phyloP scores from a whole-genome alignment of 2,329 filamentous ascomycete genomes.

The Thelonectria rubi region DNA sequence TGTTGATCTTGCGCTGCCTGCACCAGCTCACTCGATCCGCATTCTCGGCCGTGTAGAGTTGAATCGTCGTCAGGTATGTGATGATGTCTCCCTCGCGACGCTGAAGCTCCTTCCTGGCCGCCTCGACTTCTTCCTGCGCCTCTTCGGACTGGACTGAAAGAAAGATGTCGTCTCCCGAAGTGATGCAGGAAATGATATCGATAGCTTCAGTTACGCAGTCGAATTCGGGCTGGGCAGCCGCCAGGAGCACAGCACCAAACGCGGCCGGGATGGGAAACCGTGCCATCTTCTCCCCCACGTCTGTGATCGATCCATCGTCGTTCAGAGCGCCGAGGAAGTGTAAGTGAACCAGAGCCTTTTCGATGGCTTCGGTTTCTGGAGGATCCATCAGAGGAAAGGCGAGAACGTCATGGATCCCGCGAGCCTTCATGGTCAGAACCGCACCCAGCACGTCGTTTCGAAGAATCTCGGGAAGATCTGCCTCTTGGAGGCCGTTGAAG shows the following conservation, averaged over 20 bases:
- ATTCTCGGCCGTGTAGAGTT: slow-evolving; percentile 67
- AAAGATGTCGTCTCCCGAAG: slow-evolving; percentile 70
- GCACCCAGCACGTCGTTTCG: slow-evolving; percentile 88
- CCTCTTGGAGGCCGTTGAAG: slow-evolving; percentile 74
- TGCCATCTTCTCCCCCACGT: slow-evolving; percentile 79
- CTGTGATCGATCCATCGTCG: slow-evolving; percentile 76
- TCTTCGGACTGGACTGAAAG: slow-evolving; percentile 67
- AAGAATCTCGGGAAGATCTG: slow-evolving; percentile 87
- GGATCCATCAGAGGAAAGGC: slow-evolving; percentile 86
- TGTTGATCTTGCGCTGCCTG: slow-evolving; percentile 63
- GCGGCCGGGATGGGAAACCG: slow-evolving; percentile 83
- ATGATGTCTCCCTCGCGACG: slow-evolving; percentile 72
- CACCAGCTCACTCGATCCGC: slow-evolving; percentile 67
- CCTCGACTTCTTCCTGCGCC: slow-evolving; percentile 61
- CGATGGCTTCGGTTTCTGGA: slow-evolving; percentile 79
- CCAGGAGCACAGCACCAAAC: slow-evolving; percentile 83
- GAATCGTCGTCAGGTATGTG: slow-evolving; percentile 70
- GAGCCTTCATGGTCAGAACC: slow-evolving; percentile 91
- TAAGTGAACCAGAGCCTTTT: slow-evolving; percentile 83
- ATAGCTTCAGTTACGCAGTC: slow-evolving; percentile 84
- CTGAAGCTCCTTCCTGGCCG: slow-evolving; percentile 64
- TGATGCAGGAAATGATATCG: slow-evolving; percentile 78
- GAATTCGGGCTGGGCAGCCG: slow-evolving; percentile 74
- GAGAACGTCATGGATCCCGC: slow-evolving; percentile 83
- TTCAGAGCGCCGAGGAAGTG: slow-evolving; percentile 80